Evolutionary conservation across 768 basidiomycete species (phyloP), one percentile per base, ranked within the genome.

Genomic region (Leucocoprinus sp.): DNA sequence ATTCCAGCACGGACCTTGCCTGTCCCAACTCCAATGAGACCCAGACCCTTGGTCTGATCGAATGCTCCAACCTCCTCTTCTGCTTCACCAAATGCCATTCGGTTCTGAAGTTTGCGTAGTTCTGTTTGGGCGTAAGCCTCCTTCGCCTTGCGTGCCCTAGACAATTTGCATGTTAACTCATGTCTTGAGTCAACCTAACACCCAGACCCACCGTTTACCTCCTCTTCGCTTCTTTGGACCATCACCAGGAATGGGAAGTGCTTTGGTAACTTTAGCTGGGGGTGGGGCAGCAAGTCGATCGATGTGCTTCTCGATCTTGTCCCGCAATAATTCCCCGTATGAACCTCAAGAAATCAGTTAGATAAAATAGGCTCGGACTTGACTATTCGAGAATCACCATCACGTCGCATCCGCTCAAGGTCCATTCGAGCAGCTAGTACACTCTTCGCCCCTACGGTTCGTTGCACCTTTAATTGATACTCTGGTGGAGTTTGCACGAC

Each of bases 51-150:
- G n/a, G 93, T 93, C 68, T 97, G 83, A 66, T 96, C 96, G 55
- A 91, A 93, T 24, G 93, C 89, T 14, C 93, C 95, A 35, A 93
- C 87, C 62, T 99, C 96, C 57, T 93, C 84, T 58, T 98, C 96
- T 1, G 84, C 85, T 63, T 95, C 84, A 33, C 95, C 96, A 56
- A 99, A 98, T 45, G 72, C 80, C 86, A 98, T 87, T 37, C 96
- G 80, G 62, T 99, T 99, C 66, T 98, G 95, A 52, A 96, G 71
- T 65, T 98, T 98, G 51, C 93, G 82, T 36, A 99, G 70, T 60
- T 99, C 96, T 1, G 96, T 98, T 64, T 92, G 88, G 4, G 92
- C 93, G 57, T 93, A 93, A 1, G 92, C 93, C 64, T 98, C 96
- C 60, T 99, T 99, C n/a, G 92, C 88, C 60, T 97, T 95, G 37